Percentiles rank a stretch among this genome's conserved stretches.
phyloP scores from a whole-genome alignment of 1,284 basidiomycete genomes.

The Cutaneotrichosporon curvatum region DNA sequence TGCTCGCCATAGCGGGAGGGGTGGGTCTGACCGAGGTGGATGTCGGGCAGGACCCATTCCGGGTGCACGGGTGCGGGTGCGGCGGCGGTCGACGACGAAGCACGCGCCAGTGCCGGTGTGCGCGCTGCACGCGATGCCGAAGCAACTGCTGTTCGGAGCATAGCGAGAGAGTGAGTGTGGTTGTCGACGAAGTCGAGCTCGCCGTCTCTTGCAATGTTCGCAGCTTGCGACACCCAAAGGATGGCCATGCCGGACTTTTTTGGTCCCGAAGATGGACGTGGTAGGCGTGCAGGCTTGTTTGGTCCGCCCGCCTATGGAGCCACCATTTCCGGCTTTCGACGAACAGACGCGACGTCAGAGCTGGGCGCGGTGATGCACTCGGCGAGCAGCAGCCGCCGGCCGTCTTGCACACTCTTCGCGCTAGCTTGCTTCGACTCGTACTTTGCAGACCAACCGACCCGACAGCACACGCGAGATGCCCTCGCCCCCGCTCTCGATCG shows the following conservation, averaged over 20 bases:
- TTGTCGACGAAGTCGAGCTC: background rate
- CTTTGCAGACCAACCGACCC: too few relatives aligned
- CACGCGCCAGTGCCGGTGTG: conserved; percentile 4
- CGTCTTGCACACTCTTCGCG: too few relatives aligned
- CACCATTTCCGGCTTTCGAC: too few relatives aligned
- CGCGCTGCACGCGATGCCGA: conserved; percentile 11
- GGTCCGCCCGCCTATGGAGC: too few relatives aligned
- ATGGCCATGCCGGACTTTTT: conserved; percentile 1
- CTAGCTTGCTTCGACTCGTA: background rate
- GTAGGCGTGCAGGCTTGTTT: too few relatives aligned
- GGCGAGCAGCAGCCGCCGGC: too few relatives aligned
- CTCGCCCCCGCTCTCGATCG: conserved; percentile 39
- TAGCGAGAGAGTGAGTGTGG: background rate
- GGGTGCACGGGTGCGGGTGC: conserved; percentile 3
- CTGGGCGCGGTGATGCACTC: too few relatives aligned
- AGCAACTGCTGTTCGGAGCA: conserved; percentile 15
- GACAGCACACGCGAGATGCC: conserved; percentile 36
- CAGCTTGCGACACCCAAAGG: too few relatives aligned
- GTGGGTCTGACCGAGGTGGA: conserved; percentile 55
- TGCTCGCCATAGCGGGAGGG: conserved; percentile 72
- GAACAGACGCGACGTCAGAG: too few relatives aligned
- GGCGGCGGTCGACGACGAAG: conserved; percentile 8
- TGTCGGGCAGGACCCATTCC: conserved; percentile 29
- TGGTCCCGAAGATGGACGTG: background rate
- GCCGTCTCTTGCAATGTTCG: background rate